These are phyloP conservation scores for Solanum chiquidenum DNA, from an alignment of 257 asterid genomes.

Conservation along the genomic window DNA sequence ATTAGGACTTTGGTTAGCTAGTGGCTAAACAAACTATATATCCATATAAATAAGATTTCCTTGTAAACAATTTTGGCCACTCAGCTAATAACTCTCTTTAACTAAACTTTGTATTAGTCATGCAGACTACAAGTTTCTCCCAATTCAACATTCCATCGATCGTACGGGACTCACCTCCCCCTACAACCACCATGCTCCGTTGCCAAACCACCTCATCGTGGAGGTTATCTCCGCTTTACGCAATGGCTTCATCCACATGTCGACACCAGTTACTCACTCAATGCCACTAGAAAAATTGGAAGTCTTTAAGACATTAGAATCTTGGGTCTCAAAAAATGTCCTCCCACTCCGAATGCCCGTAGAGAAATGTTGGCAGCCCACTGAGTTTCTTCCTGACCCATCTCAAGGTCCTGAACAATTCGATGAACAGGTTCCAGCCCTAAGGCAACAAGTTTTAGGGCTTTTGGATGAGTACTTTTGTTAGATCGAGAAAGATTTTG, in stretches of 20 bases:
- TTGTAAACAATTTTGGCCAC: neutral
- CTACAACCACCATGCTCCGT: neutral
- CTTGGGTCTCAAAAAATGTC: constrained; percentile 14
- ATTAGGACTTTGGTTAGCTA: neutral
- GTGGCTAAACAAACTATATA: neutral
- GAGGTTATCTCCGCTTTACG: neutral
- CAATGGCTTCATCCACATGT: neutral
- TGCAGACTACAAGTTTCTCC: constrained; percentile 3
- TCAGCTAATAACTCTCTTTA: neutral
- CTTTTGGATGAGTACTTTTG: constrained; percentile 20
- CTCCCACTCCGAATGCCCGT: constrained; percentile 22
- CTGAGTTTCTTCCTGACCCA: constrained; percentile 23
- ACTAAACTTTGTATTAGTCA: neutral
- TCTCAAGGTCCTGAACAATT: constrained; percentile 1
- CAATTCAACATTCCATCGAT: neutral
- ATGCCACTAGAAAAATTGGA: constrained; percentile 20
- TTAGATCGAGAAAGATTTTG: too few relatives aligned
- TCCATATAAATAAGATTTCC: neutral
- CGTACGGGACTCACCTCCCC: neutral
- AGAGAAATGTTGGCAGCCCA: constrained; percentile 30
- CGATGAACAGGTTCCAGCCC: constrained; percentile 9
- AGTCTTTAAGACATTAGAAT: constrained; percentile 23
- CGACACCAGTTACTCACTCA: constrained; percentile 5
- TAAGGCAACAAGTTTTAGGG: constrained; percentile 7
- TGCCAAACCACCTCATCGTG: neutral